Evolutionary conservation across 139 green algal genomes (phyloP), one percentile per base, ranked within the genome.

Genomic region (Chlorella sp.): DNA sequence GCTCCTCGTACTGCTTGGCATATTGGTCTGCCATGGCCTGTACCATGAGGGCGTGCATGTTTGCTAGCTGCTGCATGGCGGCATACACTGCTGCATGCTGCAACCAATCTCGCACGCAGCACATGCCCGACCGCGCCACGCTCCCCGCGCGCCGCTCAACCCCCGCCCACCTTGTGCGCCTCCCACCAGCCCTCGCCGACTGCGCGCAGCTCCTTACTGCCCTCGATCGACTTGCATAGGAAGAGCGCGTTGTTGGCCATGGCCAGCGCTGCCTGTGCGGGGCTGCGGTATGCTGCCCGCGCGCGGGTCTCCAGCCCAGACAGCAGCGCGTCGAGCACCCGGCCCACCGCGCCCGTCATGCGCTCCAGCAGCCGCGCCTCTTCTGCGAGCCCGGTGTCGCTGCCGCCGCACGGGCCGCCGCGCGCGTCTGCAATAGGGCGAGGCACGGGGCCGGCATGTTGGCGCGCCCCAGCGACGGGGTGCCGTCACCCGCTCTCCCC

Each of bases 171-270:
- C 74, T 87, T 88, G 64, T 90, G 84, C 1, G 74, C 67, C 77
- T 93, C 84, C 21, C 90, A 60, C 89, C 89, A 93, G 35, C 74
- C 75, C 17, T 79, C 55, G 0, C 83, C 85, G 58, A 94, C 75
- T 40, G 87, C 41, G 14, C 41, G n/a, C 50, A 88, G 73, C 31
- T 82, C 84, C 25, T 67, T 50, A 56, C 71, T 79, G 41, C 55
- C 64, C 17, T 79, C 70, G 40, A 83, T 60, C 14, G 82, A 64
- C 21, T 82, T 73, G 21, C 72, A 45, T n/a, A 84, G n/a, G 58
- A 85, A 86, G 19, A 83, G 73, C 45, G 77, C 35, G 67, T 90
- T 90, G 77, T 90, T 90, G 77, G 88, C 83, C 61, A 85, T 69
- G 77, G 87, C 85, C 61, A 90, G 66, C 12, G 77, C 67, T 1